Conservation (phyloP, 2,329 filamentous ascomycete genomes). For the Emydomyces testavorans region DNA sequence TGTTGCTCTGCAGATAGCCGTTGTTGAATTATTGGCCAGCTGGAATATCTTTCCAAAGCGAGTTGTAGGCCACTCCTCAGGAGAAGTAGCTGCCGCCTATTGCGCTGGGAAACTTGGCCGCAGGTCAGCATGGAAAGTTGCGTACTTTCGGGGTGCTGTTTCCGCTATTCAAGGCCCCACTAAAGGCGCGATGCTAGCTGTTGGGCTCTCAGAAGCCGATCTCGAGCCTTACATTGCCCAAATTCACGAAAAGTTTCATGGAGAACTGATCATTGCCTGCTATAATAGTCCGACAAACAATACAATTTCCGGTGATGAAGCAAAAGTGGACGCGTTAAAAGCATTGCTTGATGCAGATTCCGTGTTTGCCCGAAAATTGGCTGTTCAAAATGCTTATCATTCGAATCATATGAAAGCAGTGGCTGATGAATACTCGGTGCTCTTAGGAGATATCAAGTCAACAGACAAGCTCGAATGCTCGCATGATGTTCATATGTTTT, state of each 20-base stretch:
- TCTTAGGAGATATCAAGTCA: conserved; percentile 5
- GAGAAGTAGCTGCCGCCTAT: conserved; percentile 24
- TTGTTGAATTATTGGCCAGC: conserved; percentile 18
- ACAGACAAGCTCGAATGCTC: not conserved
- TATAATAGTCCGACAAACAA: conserved; percentile 23
- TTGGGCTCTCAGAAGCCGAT: conserved; percentile 9
- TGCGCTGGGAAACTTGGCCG: conserved; percentile 15
- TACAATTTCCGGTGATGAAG: conserved; percentile 22
- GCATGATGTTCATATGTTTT: conserved; percentile 6
- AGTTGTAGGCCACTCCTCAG: conserved; percentile 21
- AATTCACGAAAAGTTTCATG: not conserved
- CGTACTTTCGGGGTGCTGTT: conserved; percentile 18
- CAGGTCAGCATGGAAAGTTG: conserved; percentile 17
- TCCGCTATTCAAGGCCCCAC: not conserved
- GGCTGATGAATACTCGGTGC: conserved; percentile 13
- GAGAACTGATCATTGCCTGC: conserved; percentile 13
- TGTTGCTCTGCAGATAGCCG: conserved; percentile 18
- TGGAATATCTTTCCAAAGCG: conserved; percentile 14
- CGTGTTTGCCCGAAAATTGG: conserved; percentile 17
- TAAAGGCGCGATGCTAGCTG: conserved; percentile 17
- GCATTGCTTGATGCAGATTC: conserved; percentile 18
- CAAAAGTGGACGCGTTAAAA: conserved; percentile 26
- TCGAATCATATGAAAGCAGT: conserved; percentile 19
- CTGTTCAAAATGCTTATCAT: conserved; percentile 20
- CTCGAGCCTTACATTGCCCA: conserved; percentile 5